These are phyloP conservation scores for Aspergillus felis DNA, from an alignment of 2,329 filamentous ascomycete genomes.

Conservation along the genomic window DNA sequence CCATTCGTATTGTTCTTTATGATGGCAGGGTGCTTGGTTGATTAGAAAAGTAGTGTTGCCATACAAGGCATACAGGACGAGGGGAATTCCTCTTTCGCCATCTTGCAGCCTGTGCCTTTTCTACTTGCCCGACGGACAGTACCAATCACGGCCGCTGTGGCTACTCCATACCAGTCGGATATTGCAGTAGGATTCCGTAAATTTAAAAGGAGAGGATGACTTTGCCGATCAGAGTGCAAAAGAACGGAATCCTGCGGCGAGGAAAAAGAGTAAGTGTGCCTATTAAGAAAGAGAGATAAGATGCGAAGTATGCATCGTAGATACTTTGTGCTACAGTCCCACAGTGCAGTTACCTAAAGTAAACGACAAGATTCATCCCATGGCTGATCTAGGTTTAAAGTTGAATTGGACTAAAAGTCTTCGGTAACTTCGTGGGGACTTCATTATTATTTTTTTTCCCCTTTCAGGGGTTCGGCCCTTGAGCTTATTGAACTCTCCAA, in stretches of 20 bases:
- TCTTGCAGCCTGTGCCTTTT: not conserved
- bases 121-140: not conserved
- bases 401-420: conserved; percentile 16
- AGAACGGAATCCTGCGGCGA: not conserved
- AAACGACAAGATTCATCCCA: not conserved
- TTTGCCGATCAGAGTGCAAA: not conserved
- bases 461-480: conserved; percentile 21
- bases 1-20: not conserved
- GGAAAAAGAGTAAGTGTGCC: not conserved
- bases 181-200: not conserved
- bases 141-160: conserved; percentile 3
- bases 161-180: not conserved
- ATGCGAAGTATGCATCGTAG: not conserved
- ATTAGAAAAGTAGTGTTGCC: not conserved
- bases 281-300: not conserved
- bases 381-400: conserved; percentile 12
- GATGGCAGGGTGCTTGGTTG: not conserved
- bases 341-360: not conserved
- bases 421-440: conserved; percentile 18
- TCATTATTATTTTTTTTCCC: not conserved
- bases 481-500: conserved; percentile 11
- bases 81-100: not conserved
- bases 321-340: not conserved
- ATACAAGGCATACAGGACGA: not conserved
- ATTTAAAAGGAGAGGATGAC: not conserved